A percentile compares a stretch with the other conserved stretches of the same genome.
phyloP scores from a whole-genome alignment of 1,139 yeast genomes.

The Kluyveromyces sp. region DNA sequence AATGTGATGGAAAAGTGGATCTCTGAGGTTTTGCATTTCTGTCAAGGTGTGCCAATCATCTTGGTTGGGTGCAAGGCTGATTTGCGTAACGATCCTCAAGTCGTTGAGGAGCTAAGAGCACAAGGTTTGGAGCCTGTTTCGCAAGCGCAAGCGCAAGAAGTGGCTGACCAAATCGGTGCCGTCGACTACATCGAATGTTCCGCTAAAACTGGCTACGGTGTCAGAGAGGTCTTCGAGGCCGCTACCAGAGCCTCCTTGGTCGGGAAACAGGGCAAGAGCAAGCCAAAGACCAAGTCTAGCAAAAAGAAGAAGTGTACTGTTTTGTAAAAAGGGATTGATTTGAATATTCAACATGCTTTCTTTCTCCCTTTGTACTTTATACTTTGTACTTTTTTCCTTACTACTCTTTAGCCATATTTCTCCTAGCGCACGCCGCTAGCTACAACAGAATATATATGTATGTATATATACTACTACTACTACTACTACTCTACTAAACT shows the following conservation, averaged over 20 bases:
- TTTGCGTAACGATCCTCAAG: conserved; percentile 71
- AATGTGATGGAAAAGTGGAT: conserved; percentile 93
- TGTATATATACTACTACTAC: too few species aligned
- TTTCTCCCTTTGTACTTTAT: not conserved
- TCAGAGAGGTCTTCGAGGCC: conserved; percentile 82
- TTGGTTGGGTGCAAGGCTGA: conserved; percentile 90
- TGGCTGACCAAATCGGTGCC: conserved; percentile 84
- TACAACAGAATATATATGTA: too few species aligned
- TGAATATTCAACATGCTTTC: not conserved
- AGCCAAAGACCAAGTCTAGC: conserved; percentile 22
- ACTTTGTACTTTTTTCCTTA: not conserved
- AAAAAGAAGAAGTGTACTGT: conserved; percentile 32
- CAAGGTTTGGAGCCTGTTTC: conserved; percentile 71
- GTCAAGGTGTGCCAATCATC: conserved; percentile 90
- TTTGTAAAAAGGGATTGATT: conserved; percentile 18
- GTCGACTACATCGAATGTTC: conserved; percentile 85
- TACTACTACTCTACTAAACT: too few species aligned
- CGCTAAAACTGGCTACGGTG: conserved; percentile 86
- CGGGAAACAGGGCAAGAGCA: conserved; percentile 30
- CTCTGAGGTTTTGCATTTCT: conserved; percentile 85
- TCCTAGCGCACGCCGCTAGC: too few species aligned
- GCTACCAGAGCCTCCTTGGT: conserved; percentile 62
- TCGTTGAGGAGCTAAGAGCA: conserved; percentile 66
- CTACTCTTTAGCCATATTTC: too few species aligned
- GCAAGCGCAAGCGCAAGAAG: conserved; percentile 70